A percentile compares a stretch with the other conserved stretches of the same genome.
Evolutionary conservation across 2,329 filamentous ascomycete species (phyloP).

Genomic region (Diaporthe capsici): DNA sequence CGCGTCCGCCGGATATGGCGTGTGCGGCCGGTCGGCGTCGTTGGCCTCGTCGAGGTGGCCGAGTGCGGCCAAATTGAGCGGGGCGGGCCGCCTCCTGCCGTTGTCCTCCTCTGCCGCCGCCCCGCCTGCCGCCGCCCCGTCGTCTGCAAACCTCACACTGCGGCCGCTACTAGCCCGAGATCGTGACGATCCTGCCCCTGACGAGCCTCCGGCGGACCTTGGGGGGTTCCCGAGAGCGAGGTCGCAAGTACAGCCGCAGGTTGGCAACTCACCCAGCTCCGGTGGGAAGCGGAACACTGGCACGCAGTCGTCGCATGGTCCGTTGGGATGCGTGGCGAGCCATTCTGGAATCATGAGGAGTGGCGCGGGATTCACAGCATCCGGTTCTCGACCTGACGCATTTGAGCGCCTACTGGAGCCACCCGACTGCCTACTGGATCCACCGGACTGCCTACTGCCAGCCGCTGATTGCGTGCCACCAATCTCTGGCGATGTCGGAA

Average conservation of each 20-base stretch:
- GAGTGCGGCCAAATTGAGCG: slow-evolving; percentile 7
- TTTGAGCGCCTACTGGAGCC: not conserved
- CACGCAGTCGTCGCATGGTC: slow-evolving; percentile 25
- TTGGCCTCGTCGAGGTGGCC: not conserved
- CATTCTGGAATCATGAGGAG: slow-evolving; percentile 21
- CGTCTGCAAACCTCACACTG: slow-evolving; percentile 35
- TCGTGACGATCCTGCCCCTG: not conserved
- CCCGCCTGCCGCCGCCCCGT: not conserved
- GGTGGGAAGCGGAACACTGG: slow-evolving; percentile 23
- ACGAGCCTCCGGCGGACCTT: not conserved
- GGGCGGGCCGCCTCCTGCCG: not conserved
- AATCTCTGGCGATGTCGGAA: too few relatives aligned
- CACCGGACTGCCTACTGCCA: not conserved
- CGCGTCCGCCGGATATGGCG: not conserved
- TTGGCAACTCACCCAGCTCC: slow-evolving; percentile 11
- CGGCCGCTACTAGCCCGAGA: slow-evolving; percentile 16
- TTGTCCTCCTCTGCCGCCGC: not conserved
- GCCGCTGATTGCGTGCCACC: not conserved
- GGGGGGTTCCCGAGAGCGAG: slow-evolving; percentile 17
- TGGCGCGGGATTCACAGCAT: not conserved
- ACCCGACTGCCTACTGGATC: not conserved
- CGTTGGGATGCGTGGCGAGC: slow-evolving; percentile 19
- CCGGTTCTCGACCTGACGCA: not conserved
- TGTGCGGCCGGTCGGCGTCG: slow-evolving; percentile 9
- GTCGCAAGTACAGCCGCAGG: slow-evolving; percentile 23